phyloP scores from a whole-genome alignment of 441 rosid genomes.

The Syzygium malaccense region DNA sequence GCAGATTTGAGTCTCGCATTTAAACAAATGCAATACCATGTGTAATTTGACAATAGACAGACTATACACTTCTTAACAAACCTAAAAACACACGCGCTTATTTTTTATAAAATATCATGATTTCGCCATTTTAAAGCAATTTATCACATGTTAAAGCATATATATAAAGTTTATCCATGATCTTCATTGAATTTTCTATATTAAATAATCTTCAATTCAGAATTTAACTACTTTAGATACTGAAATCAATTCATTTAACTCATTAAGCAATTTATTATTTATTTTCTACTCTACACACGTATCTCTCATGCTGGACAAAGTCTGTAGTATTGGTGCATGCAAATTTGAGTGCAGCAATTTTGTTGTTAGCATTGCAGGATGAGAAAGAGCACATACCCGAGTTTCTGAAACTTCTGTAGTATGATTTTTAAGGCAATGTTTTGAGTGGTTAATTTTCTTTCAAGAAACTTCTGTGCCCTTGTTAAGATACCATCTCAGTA shows the following conservation, averaged over 20 bases:
- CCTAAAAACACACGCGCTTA: neutral
- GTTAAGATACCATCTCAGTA: neutral
- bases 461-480: neutral
- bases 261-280: neutral
- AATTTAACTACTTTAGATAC: neutral
- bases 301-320: neutral
- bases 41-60: neutral
- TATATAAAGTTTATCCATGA: neutral
- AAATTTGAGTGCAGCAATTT: neutral
- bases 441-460: neutral
- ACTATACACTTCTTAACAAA: neutral
- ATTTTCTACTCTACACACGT: neutral
- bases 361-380: neutral
- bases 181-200: neutral
- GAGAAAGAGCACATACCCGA: conserved; percentile 44
- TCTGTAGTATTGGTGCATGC: neutral
- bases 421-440: neutral
- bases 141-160: neutral
- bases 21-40: neutral
- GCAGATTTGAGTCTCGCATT: neutral
- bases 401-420: conserved; percentile 2
- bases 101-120: neutral
- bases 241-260: neutral
- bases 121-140: neutral
- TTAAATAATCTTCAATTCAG: neutral